Evolutionary conservation across 345 rosid genomes (phyloP).

Genomic region (Hibiscus trionum): DNA sequence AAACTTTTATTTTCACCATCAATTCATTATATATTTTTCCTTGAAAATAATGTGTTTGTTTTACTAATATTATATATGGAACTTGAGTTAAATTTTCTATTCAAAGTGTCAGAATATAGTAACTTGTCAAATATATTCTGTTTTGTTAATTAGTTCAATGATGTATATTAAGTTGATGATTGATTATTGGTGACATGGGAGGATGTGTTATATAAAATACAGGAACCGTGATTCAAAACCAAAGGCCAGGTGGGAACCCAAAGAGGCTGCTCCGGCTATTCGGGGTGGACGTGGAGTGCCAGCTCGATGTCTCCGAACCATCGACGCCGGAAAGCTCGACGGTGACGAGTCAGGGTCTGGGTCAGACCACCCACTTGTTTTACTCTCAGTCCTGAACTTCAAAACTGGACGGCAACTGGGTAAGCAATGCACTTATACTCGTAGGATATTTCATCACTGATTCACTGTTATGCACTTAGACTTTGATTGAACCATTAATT

Average conservation of each 20-base stretch:
- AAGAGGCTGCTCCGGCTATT: slow-evolving; percentile 66
- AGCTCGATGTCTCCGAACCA: slow-evolving; percentile 48
- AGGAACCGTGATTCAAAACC: slow-evolving; percentile 23
- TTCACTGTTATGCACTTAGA: background rate
- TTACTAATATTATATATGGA: no score
- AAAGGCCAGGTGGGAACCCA: slow-evolving; percentile 37
- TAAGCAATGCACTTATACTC: slow-evolving; percentile 16
- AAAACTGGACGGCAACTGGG: slow-evolving; percentile 29
- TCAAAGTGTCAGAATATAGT: no score
- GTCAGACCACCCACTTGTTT: slow-evolving; percentile 23
- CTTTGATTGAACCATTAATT: background rate
- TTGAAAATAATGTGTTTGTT: no score
- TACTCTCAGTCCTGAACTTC: slow-evolving; percentile 28
- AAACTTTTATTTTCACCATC: no score
- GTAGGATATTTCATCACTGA: background rate
- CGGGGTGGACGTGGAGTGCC: slow-evolving; percentile 86
- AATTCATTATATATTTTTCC: no score
- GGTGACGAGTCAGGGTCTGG: slow-evolving; percentile 27
- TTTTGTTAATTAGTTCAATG: no score
- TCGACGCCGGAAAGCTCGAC: slow-evolving; percentile 58
- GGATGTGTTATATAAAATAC: slow-evolving; percentile 7
- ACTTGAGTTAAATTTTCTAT: no score
- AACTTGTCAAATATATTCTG: no score
- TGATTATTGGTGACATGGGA: background rate
- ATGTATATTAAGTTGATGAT: no score